These are phyloP conservation scores for Colletotrichum horii DNA, from an alignment of 2,329 filamentous ascomycete species.

Conservation along the genomic window DNA sequence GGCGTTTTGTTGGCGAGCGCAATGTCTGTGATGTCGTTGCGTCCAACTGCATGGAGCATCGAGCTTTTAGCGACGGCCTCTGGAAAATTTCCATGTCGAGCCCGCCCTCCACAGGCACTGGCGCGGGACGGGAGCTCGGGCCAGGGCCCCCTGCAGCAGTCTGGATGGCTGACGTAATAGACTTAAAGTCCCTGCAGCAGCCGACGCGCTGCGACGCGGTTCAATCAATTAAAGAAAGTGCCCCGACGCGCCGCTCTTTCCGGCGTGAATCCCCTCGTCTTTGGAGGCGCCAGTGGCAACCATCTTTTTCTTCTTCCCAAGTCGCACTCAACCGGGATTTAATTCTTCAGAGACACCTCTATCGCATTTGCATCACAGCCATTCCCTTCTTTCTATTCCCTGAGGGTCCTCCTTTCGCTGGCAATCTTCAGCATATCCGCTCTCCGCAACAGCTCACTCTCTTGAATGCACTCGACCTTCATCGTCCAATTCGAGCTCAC, in stretches of 20 bases:
- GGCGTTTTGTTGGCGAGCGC: neutral
- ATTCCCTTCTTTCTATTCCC: neutral
- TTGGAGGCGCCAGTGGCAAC: neutral
- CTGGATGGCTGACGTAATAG: conserved; percentile 1
- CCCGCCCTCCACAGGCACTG: neutral
- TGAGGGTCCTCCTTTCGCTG: neutral
- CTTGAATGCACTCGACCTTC: neutral
- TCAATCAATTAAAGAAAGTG: conserved; percentile 13
- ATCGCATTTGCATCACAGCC: neutral
- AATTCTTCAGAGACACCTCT: accelerated
- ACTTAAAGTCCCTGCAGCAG: neutral
- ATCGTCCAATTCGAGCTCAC: neutral
- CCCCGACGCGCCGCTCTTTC: neutral
- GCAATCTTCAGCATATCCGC: neutral
- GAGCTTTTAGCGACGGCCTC: neutral
- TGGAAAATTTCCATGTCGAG: conserved; percentile 5
- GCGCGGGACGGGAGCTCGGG: conserved; percentile 2
- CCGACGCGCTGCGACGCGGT: conserved; percentile 24
- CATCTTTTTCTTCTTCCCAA: neutral
- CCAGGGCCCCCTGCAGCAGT: neutral
- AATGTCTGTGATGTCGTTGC: neutral
- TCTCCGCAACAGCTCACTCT: accelerated
- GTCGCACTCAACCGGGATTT: neutral
- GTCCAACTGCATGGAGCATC: neutral
- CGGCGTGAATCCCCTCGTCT: neutral